Evolutionary conservation across 768 basidiomycete species (phyloP).

Genomic region (Fibroporia radiculosa): DNA sequence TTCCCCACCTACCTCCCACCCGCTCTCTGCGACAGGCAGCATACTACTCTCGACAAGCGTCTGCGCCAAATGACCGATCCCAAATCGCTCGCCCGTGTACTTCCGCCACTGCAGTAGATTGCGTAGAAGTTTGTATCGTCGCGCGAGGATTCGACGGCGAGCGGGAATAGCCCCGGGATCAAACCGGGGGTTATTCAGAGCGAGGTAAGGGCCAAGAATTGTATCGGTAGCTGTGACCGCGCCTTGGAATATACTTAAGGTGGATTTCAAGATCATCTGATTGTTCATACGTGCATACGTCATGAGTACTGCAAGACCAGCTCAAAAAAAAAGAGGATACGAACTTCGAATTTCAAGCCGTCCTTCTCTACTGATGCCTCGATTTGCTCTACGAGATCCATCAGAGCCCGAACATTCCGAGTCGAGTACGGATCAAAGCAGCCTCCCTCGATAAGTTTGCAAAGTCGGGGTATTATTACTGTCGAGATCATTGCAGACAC

Average conservation of each 20-base stretch:
- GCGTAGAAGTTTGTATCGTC: slow-evolving; percentile 61
- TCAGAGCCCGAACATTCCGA: slow-evolving; percentile 46
- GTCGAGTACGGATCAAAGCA: slow-evolving; percentile 78
- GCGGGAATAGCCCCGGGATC: slow-evolving; percentile 72
- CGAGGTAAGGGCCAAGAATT: slow-evolving; percentile 42
- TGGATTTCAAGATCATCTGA: slow-evolving; percentile 52
- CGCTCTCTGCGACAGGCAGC: slow-evolving; percentile 57
- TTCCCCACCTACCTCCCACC: slow-evolving; percentile 87
- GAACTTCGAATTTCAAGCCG: slow-evolving; percentile 58
- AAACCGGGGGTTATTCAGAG: slow-evolving; percentile 42
- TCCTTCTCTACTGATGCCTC: slow-evolving; percentile 65
- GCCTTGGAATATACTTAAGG: slow-evolving; percentile 42
- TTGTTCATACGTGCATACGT: neutral
- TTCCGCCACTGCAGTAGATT: slow-evolving; percentile 76
- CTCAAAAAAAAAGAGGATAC: slow-evolving; percentile 7
- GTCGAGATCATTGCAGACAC: slow-evolving; percentile 86
- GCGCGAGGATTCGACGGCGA: slow-evolving; percentile 58
- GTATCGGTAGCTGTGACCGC: slow-evolving; percentile 46
- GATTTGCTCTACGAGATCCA: slow-evolving; percentile 76
- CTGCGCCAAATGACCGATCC: slow-evolving; percentile 44
- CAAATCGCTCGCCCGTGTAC: slow-evolving; percentile 53
- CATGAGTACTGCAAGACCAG: neutral
- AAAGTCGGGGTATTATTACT: slow-evolving; percentile 66
- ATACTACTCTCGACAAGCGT: slow-evolving; percentile 54
- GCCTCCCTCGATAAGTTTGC: slow-evolving; percentile 69